phyloP scores from a whole-genome alignment of 768 basidiomycete species.

The Royoungia palumana region DNA sequence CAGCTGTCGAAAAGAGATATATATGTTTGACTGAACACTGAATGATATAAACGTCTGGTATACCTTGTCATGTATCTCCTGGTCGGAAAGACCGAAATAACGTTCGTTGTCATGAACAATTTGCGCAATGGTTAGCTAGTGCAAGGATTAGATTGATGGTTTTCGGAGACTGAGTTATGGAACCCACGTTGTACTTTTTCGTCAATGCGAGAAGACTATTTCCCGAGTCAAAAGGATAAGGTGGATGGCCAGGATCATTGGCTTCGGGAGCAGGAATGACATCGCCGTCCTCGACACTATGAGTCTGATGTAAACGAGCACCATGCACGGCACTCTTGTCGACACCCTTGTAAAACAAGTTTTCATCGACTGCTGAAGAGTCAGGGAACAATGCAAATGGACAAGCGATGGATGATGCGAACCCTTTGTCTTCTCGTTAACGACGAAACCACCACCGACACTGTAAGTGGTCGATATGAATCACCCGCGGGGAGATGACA shows the following conservation, averaged over 20 bases:
- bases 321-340: conserved; percentile 78
- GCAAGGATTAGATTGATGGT: conserved; percentile 4
- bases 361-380: conserved; percentile 69
- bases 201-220: conserved; percentile 73
- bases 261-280: conserved; percentile 6
- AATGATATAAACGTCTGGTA: not conserved
- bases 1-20: conserved; percentile 34
- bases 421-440: conserved; percentile 93
- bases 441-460: conserved; percentile 92
- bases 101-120: conserved; percentile 92
- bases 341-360: conserved; percentile 90
- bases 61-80: conserved; percentile 73
- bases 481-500: not conserved
- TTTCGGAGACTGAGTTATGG: not conserved
- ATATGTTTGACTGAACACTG: not conserved
- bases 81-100: conserved; percentile 71
- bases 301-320: conserved; percentile 69
- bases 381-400: conserved; percentile 1
- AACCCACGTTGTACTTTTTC: conserved; percentile 74
- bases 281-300: conserved; percentile 36
- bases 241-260: conserved; percentile 54
- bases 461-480: conserved; percentile 29
- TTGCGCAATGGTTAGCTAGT: conserved; percentile 88
- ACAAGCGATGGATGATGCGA: not conserved
- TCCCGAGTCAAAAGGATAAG: conserved; percentile 80